These are phyloP conservation scores for Sorghum bicolor DNA, from an alignment of 176 grass and related monocot genomes.

Conservation along the genomic window Sorghum_bicolor_NCBIv3 NC_012872.2:50035501-50036000, in stretches of 20 bases:
- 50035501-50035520: neutral
- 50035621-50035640: slow-evolving; percentile 3
- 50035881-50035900: neutral
- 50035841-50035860: neutral
- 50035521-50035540: slow-evolving; percentile 5
- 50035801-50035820: slow-evolving; percentile 5
- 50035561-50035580: neutral
- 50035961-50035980: slow-evolving; percentile 17
- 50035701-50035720: slow-evolving; percentile 25
- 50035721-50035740: slow-evolving; percentile 19
- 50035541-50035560: neutral
- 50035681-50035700: slow-evolving; percentile 20
- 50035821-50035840: slow-evolving; percentile 14
- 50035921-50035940: slow-evolving; percentile 6
- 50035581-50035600: neutral
- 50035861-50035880: slow-evolving; percentile 15
- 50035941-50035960: neutral
- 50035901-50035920: slow-evolving; percentile 20
- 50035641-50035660: slow-evolving; percentile 7
- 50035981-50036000: slow-evolving; percentile 24
- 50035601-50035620: neutral
- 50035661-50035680: slow-evolving; percentile 10
- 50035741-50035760: slow-evolving; percentile 20
- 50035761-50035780: slow-evolving; percentile 17
- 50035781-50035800: slow-evolving; percentile 34